Evolutionary conservation across 495 filamentous ascomycete species (phyloP), one percentile per base, ranked within the genome.

Genomic region (Talaromyces wortmannii): DNA sequence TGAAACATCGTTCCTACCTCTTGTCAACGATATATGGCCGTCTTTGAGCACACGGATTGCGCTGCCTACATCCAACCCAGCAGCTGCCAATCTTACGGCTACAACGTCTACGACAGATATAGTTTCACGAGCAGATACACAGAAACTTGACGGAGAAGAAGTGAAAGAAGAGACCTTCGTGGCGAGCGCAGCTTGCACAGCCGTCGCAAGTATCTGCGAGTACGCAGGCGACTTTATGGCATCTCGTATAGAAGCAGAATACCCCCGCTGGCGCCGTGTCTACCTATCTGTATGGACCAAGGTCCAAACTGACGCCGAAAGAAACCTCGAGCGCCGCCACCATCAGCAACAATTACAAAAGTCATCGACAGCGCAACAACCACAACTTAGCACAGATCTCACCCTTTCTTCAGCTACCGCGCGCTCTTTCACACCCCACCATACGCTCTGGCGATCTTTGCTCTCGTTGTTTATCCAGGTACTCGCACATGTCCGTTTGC

Each of bases 11-110:
- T 96, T 95, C 64, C 75, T 98, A 1, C 94, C 94, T 0, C 75
- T 97, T 3, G 84, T 97, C 47, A 90, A 96, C 65, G 87, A 88
- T 4, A 70, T 97, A 23, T 98, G 91, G 90, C 90, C 91, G 0
- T 82, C 89, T 5, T 72, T 95, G 8, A 69, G 88, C 0, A 68
- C 79, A 5, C 79, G 89, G 33, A 76, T 97, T 33, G 64, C 57
- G 13, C 69, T 23, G 23, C 23, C 74, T 31, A 73, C 74, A 5
- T 60, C 70, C 1, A 86, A 67, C 15, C 48, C 44, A 31, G 54
- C 65, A 6, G 67, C 67, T 6, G 67, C 67, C 7, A 87, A 69
- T 7, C 15, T 64, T 17, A 50, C 43, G 29, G 44, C 31, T 43
- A 44, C 58, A 18, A 53, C 66, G 5, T 68, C 68, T 5, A 67